Percentiles rank a stretch among this genome's conserved stretches.
Conservation (phyloP, 2,329 filamentous ascomycete genomes). For the Colletotrichum spaethianum region DNA sequence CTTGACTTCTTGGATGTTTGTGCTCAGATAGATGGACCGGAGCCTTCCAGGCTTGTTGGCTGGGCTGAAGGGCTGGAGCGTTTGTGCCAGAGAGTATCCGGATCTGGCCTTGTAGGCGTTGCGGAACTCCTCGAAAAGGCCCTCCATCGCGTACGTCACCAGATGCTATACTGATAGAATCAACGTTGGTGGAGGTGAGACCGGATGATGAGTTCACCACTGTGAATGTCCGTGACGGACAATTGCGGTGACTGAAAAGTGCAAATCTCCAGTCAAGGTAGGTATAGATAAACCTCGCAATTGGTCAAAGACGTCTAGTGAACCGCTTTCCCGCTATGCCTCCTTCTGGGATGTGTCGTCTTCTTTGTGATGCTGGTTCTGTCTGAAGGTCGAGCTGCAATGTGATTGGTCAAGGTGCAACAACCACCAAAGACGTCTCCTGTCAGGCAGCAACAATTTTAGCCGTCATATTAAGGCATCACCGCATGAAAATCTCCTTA, state of each 20-base stretch:
- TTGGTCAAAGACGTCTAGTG: background rate
- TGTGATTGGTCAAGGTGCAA: constrained; percentile 25
- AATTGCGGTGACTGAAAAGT: background rate
- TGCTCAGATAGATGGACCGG: constrained; percentile 78
- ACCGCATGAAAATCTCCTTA: background rate
- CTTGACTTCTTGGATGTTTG: constrained; percentile 76
- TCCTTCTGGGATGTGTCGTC: constrained; percentile 13
- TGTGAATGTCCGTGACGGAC: background rate
- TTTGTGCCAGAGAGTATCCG: constrained; percentile 81
- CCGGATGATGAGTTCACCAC: background rate
- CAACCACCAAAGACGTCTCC: constrained; percentile 2
- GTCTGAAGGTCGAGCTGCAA: background rate
- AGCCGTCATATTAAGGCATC: constrained; percentile 4
- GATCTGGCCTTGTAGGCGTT: constrained; percentile 75
- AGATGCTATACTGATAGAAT: background rate
- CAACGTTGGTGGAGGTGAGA: background rate
- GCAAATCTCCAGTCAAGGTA: background rate
- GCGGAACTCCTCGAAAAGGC: constrained; percentile 81
- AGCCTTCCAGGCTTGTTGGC: constrained; percentile 75
- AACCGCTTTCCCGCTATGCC: background rate
- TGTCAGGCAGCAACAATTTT: background rate
- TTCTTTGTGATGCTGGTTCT: constrained; percentile 22
- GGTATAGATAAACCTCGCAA: background rate
- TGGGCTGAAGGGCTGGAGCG: constrained; percentile 80
- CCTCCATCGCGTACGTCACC: constrained; percentile 72